Base-by-base conservation (phyloP, 176 grass and related monocot species). In the Oryza meridionalis region DNA sequence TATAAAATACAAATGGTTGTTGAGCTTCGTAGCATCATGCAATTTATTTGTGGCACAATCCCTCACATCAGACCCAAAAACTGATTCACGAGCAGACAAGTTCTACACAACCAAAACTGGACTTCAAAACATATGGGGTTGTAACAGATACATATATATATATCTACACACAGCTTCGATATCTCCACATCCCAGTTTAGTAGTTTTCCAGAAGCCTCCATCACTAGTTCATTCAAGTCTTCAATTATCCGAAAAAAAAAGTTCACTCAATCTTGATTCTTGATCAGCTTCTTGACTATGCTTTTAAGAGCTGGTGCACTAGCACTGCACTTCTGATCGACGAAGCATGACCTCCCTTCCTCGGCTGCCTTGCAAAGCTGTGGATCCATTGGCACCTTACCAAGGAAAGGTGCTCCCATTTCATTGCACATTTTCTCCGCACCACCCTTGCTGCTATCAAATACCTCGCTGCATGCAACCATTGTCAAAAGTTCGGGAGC, bases 321-420 rank as follows among this genome's bases (percentile, higher is more conserved):
- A 42, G 75, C 88, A 27, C 75, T 74, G 58, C 96, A 98, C 81
- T 88, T 95, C 77, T 88, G 85, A 75, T 95, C 96, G 1, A n/a
- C 65, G 42, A 98, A 98, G 88, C 93, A 95, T 2, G 96, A 98
- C 53, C 91, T 86, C 69, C 96, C 96, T 95, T 98, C 96, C 87
- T 98, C 96, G 0, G 96, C 93, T 3, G 96, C 96, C 49, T 90
- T 87, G 83, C 96, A 95, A 43, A 98, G 89, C 35, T 95, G 84
- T 0, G 96, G 93, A 80, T 98, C 96, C 91, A 98, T 80, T 5
- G 96, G 96, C 47, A 98, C 96, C 89, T 95, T 95, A 14, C 96
- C 96, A 0, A 98, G 91, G 65, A 98, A 98, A 77, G 91, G 93
- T 1, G 95, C 93, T 9, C 81, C 91, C 93, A 95, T 92, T 73